Evolutionary conservation across 2,329 filamentous ascomycete species (phyloP), one percentile per base, ranked within the genome.

Genomic region (Aspergillus bombycis): DNA sequence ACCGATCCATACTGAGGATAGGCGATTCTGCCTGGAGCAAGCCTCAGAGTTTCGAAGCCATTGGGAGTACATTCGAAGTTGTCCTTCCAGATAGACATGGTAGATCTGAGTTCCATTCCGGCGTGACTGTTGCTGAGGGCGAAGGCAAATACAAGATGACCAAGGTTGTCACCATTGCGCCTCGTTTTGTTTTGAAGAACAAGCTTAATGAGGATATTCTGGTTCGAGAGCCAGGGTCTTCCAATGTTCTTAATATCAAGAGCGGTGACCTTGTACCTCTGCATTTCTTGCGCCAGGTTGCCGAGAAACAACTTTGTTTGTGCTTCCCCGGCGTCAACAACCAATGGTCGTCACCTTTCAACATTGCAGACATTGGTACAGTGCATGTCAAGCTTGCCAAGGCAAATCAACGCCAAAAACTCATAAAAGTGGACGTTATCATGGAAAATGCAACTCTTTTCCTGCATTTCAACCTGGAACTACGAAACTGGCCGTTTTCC

Each of bases 131-230:
- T 34, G 88, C 92, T 62, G 91, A 96, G 62, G 95, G 95, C 12
- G 91, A 97, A 72, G 95, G 95, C 72, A 99, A 99, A 79, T 99
- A 98, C 82, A 98, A 97, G 78, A 84, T 99, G 83, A 96, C 93
- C 21, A 98, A 97, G 80, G 91, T 97, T 14, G 92, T 99, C 30
- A 97, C 94, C 0, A 86, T 99, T 46, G 89, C 95, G 0, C 95
- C 96, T 30, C 88, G 95, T 28, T 99, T 97, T 73, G 90, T 99
- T 60, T 83, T 99, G 68, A 94, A 97, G 77, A 99, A 97, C 81
- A 94, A 93, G 78, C 84, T 97, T 60, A 89, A 86, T 32, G 94
- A 99, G 74, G 91, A 95, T 62, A 87, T 99, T 65, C 89, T 95
- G 71, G 90, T 97, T 32, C 89, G 95, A 48, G 95, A 99, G 76